These are phyloP conservation scores for Paraleonurus japonicus DNA, from an alignment of 257 asterid species.

Conservation along the genomic window DNA sequence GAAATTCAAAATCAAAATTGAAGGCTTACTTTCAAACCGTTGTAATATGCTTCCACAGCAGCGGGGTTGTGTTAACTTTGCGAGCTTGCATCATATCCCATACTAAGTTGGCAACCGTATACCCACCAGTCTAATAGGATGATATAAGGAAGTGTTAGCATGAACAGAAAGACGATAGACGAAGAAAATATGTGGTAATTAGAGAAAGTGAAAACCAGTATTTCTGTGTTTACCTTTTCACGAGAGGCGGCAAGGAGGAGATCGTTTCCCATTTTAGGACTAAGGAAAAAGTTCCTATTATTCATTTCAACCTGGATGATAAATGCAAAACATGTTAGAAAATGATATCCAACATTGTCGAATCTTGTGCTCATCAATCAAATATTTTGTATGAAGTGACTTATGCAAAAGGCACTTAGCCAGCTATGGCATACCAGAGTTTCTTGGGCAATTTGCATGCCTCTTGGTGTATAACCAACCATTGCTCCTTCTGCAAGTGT, in stretches of 20 bases:
- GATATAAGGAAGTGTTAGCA: conserved; percentile 16
- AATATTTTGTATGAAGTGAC: not conserved
- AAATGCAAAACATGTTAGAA: conserved; percentile 16
- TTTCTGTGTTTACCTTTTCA: conserved; percentile 61
- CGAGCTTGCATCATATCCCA: conserved; percentile 91
- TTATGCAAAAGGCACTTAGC: not conserved
- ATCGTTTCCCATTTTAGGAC: conserved; percentile 52
- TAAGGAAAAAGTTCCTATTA: conserved; percentile 45
- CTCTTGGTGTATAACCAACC: conserved; percentile 77
- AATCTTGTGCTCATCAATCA: not conserved
- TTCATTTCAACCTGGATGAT: conserved; percentile 57
- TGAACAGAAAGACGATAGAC: not conserved
- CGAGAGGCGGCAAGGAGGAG: conserved; percentile 86
- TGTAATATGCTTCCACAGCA: conserved; percentile 67
- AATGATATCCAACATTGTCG: not conserved
- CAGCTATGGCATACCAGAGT: conserved; percentile 58
- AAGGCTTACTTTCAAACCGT: conserved; percentile 73
- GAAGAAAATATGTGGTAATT: not conserved
- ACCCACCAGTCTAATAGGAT: conserved; percentile 69
- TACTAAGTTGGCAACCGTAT: conserved; percentile 73
- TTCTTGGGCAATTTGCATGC: conserved; percentile 90
- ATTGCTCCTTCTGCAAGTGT: conserved; percentile 84
- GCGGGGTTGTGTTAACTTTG: conserved; percentile 42
- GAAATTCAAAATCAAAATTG: not conserved
- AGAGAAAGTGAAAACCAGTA: not conserved